Conservation (phyloP, 1,139 yeast species). For the Candida albicans region DNA sequence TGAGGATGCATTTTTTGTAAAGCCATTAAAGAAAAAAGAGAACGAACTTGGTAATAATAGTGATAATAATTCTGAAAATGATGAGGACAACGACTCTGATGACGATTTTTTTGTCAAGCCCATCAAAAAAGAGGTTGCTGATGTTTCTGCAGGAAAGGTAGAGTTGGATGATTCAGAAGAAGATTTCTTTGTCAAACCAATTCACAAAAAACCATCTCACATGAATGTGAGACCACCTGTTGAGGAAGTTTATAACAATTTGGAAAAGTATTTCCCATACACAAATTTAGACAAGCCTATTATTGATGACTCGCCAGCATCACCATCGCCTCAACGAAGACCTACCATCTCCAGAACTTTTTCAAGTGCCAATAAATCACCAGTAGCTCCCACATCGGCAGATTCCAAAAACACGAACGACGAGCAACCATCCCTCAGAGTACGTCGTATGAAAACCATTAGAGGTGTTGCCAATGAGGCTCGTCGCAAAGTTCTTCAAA, state of each 20-base stretch:
- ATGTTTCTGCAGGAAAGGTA: not conserved
- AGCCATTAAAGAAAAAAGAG: constrained; percentile 17
- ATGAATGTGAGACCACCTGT: constrained; percentile 85
- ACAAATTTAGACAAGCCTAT: constrained; percentile 93
- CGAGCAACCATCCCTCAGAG: constrained; percentile 31
- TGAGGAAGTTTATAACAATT: constrained; percentile 86
- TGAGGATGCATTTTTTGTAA: constrained; percentile 64
- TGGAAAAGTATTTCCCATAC: constrained; percentile 89
- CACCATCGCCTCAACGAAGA: constrained; percentile 38
- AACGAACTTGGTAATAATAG: not conserved
- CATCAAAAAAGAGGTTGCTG: constrained; percentile 12
- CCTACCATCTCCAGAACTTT: constrained; percentile 49
- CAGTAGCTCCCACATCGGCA: constrained; percentile 23
- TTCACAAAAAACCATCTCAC: constrained; percentile 13
- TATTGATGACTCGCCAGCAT: constrained; percentile 72
- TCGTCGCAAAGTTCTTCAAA: constrained; percentile 49
- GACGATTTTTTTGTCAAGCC: constrained; percentile 37
- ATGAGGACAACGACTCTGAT: constrained; percentile 19
- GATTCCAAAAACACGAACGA: not conserved
- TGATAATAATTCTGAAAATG: constrained; percentile 2
- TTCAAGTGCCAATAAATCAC: constrained; percentile 49
- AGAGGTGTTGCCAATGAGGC: constrained; percentile 94
- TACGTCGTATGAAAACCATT: constrained; percentile 71
- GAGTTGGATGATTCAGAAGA: not conserved
- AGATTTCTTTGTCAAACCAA: constrained; percentile 24